Evolutionary conservation across 2,329 filamentous ascomycete genomes (phyloP), one percentile per base, ranked within the genome.

Genomic region (Pseudocercospora eumusae): DNA sequence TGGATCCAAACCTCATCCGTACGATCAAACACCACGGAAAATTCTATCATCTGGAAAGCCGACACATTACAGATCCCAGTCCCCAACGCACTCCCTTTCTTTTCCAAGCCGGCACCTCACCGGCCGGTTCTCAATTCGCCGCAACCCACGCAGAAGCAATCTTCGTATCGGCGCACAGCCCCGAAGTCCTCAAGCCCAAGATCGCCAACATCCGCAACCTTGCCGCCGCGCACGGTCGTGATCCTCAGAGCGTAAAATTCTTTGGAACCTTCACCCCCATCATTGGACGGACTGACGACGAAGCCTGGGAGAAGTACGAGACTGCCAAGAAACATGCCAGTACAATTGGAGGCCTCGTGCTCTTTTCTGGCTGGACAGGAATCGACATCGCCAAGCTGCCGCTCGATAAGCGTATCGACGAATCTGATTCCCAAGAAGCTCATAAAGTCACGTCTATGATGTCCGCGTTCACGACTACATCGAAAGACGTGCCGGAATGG

Each of bases 351-450:
- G 88, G 88, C 0, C 71, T 91, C 59, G 86, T 88, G 1, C 75
- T 91, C 18, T 92, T 91, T 68, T 87, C 88, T 23, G 88, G 88
- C 1, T 92, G 88, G 88, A 91, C 88, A 0, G 85, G 85, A 0
- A 85, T 87, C 61, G 84, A 87, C 67, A 76, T 87, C 15, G 84
- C 81, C 3, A 79, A 79, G 67, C 79, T 87, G 45, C 83, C 84
- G 0, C 69, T 86, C 0, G 85, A 87, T 63, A 79, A 86, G 64
- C 83, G 84, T 15, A 77, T 88, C 63, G 83, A 80, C 0, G 79
- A 80, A 0, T 81, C 79, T 2, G 82, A 87, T 64, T 84, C 83
- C 0, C 75, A 77, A 2, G 84, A 86, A 64, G 82, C 81, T 78
- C 79, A 75, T 62, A 73, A 73, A 21, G 71, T 77, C 6, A 71